Percentiles rank a stretch among this genome's conserved stretches.
phyloP scores from a whole-genome alignment of 306 rosid genomes.

The Fagus sylvatica region DNA sequence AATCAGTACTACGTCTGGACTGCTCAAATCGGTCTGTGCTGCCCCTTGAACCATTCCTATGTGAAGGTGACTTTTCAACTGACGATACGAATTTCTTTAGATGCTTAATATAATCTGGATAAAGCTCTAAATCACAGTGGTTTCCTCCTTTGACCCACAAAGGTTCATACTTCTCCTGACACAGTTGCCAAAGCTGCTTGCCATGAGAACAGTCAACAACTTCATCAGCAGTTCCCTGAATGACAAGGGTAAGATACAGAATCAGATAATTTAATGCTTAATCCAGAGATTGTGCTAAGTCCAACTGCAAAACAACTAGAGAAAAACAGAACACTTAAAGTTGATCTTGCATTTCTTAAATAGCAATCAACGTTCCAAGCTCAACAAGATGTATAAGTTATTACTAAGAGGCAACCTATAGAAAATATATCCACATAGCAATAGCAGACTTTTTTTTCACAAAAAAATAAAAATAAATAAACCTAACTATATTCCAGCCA shows the following conservation, averaged over 20 bases:
- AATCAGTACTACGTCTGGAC: conserved; percentile 59
- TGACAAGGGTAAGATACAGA: neutral
- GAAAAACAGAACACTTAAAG: neutral
- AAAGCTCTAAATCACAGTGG: conserved; percentile 88
- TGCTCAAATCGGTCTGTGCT: conserved; percentile 60
- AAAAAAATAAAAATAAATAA: too few relatives aligned
- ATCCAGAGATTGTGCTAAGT: neutral
- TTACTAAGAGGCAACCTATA: too few relatives aligned
- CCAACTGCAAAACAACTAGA: neutral
- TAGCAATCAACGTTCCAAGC: neutral
- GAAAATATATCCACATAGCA: too few relatives aligned
- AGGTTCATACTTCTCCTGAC: conserved; percentile 90
- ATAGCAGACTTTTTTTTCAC: too few relatives aligned
- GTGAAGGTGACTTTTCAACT: conserved; percentile 40
- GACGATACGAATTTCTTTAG: conserved; percentile 49
- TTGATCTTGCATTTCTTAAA: neutral
- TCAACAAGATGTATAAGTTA: too few relatives aligned
- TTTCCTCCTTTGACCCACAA: conserved; percentile 88
- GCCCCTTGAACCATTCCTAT: conserved; percentile 51
- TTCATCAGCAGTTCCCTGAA: conserved; percentile 83
- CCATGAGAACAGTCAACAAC: conserved; percentile 93
- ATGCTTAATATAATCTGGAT: conserved; percentile 73
- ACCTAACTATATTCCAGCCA: too few relatives aligned
- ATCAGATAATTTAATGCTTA: neutral
- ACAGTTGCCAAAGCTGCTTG: conserved; percentile 79